Evolutionary conservation across 2,329 filamentous ascomycete genomes (phyloP).

Genomic region (Phoma sp.): DNA sequence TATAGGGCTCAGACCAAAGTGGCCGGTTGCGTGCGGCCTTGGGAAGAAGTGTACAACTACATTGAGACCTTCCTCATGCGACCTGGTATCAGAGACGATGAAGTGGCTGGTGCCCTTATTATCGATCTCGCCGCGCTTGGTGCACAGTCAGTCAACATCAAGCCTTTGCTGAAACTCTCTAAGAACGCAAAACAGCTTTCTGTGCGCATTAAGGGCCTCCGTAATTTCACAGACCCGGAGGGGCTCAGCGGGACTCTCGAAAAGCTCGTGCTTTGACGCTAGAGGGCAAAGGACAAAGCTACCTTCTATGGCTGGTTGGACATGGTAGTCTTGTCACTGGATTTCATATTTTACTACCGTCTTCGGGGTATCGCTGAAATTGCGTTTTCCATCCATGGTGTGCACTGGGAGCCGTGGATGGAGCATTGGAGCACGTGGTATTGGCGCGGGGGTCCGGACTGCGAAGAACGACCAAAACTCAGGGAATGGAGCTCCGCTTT

Average conservation of each 20-base stretch:
- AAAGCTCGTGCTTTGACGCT: not conserved
- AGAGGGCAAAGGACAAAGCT: no score
- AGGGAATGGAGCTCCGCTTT: no score
- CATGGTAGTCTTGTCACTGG: no score
- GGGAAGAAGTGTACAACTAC: not conserved
- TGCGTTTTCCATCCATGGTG: not conserved
- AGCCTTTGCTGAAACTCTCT: not conserved
- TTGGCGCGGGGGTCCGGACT: not conserved
- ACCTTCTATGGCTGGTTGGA: no score
- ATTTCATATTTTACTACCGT: not conserved
- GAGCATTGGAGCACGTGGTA: not conserved
- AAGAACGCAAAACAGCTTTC: not conserved
- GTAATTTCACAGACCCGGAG: not conserved
- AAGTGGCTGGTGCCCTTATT: not conserved
- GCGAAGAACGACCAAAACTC: no score
- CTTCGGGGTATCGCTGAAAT: not conserved
- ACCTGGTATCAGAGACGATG: not conserved
- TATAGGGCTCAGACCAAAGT: not conserved
- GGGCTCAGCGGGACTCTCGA: not conserved
- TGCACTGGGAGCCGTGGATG: not conserved
- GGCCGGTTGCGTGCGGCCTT: not conserved
- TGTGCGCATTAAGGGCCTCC: not conserved
- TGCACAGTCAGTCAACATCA: not conserved
- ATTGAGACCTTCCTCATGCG: not conserved
- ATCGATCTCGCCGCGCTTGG: not conserved